A percentile compares a stretch with the other conserved stretches of the same genome.
Conservation (phyloP, 164 flowering plant species). For the Nymphaea colorata region DNA sequence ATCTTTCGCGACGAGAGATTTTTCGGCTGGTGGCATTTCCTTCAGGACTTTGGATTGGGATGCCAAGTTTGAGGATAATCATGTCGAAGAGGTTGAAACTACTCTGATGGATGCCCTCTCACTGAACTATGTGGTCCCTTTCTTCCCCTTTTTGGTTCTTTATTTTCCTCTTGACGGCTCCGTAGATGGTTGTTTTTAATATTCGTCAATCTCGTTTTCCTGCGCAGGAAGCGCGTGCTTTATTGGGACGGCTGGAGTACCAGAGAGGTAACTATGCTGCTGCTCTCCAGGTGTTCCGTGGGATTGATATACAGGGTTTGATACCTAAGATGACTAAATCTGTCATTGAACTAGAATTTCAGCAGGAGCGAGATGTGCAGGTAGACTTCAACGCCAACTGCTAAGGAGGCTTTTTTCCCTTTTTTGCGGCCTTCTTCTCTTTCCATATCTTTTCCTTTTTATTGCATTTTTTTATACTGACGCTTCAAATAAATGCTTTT, state of each 20-base stretch:
- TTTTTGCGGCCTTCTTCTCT: too few relatives aligned
- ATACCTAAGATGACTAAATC: slow-evolving; percentile 63
- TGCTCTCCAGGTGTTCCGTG: slow-evolving; percentile 95
- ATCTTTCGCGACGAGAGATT: slow-evolving; percentile 87
- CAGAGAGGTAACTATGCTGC: slow-evolving; percentile 77
- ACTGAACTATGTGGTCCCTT: slow-evolving; percentile 78
- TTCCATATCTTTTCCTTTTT: too few relatives aligned
- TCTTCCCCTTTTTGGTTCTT: background rate
- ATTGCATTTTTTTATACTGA: too few relatives aligned
- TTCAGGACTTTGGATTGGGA: slow-evolving; percentile 84
- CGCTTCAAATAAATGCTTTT: too few relatives aligned
- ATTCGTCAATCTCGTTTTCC: slow-evolving; percentile 2
- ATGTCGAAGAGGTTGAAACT: slow-evolving; percentile 90
- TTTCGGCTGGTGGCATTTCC: slow-evolving; percentile 76
- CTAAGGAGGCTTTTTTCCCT: too few relatives aligned
- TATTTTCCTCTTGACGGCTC: background rate
- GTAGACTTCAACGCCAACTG: too few relatives aligned
- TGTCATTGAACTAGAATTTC: too few relatives aligned
- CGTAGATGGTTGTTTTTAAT: background rate
- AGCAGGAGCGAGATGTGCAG: too few relatives aligned
- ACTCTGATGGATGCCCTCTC: slow-evolving; percentile 94
- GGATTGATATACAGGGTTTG: slow-evolving; percentile 62
- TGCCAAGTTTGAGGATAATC: slow-evolving; percentile 59
- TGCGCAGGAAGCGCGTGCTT: slow-evolving; percentile 86
- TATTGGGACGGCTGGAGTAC: slow-evolving; percentile 77